A percentile compares a stretch with the other conserved stretches of the same genome.
phyloP scores from a whole-genome alignment of 352 stramenopile species.

The Globisporangium carolinianum region DNA sequence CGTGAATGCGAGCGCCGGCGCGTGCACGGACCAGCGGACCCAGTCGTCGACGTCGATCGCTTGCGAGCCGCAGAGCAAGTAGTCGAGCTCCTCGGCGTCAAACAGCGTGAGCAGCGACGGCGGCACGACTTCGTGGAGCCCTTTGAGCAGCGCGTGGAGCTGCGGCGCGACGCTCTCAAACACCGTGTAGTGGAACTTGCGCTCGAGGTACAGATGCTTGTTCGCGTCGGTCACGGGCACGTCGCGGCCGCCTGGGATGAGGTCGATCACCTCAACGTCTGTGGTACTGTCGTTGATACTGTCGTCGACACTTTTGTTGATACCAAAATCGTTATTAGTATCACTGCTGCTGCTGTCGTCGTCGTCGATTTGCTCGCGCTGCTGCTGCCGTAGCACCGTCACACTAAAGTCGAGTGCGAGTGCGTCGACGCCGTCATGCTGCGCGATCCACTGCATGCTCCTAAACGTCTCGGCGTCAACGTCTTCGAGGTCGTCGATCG shows the following conservation, averaged over 20 bases:
- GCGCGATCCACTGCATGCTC: constrained; percentile 61
- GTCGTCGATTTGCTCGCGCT: not conserved
- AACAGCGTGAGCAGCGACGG: constrained; percentile 91
- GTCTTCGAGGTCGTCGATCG: constrained; percentile 90
- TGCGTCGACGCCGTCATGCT: constrained; percentile 45
- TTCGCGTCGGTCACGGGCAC: constrained; percentile 94
- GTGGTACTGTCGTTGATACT: not conserved
- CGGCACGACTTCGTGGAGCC: constrained; percentile 96
- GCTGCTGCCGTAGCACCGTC: constrained; percentile 13
- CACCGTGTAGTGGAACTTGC: constrained; percentile 91
- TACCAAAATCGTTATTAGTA: not conserved
- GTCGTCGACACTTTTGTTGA: too few relatives aligned
- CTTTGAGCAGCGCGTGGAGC: constrained; percentile 88
- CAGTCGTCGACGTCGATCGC: constrained; percentile 94
- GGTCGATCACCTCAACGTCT: constrained; percentile 32
- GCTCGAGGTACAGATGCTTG: constrained; percentile 91
- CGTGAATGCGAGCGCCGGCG: constrained; percentile 25
- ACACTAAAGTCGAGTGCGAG: constrained; percentile 63
- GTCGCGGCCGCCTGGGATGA: constrained; percentile 45
- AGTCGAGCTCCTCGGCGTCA: constrained; percentile 95
- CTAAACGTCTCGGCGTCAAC: constrained; percentile 54
- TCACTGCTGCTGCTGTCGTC: constrained; percentile 2
- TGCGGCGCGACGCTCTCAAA: constrained; percentile 89
- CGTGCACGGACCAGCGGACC: constrained; percentile 73
- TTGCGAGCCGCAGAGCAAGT: constrained; percentile 92